Evolutionary conservation across 2,329 filamentous ascomycete genomes (phyloP), one percentile per base, ranked within the genome.

Genomic region (Colletotrichum lupini): DNA sequence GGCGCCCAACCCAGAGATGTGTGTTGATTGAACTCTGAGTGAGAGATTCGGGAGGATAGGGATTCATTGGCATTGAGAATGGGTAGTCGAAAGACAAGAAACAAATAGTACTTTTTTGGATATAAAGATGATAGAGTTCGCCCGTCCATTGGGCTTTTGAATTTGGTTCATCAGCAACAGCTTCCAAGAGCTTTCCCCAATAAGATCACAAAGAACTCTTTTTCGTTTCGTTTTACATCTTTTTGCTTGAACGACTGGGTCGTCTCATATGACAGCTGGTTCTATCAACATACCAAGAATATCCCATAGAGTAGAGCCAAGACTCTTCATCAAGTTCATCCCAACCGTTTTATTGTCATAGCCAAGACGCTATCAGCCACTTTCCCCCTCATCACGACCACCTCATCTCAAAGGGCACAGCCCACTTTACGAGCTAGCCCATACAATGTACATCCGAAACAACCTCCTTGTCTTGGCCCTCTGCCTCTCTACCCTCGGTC

Each of bases 191-290:
- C 49, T 32, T 35, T 22, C 1, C 14, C 7, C 22, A 67, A 57
- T 5, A 26, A 28, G 22, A 60, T 61, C 4, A 46, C 37, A n/a
- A 24, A 26, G 11, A 24, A 55, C 9, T 42, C 9, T 8, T 4
- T 3, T 8, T 30, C 26, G 22, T 8, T 28, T 35, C 28, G 12
- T 49, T 62, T 37, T n/a, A 4, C 24, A 30, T 49, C 19, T n/a
- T 37, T 26, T 35, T 49, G 19, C 22, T 3, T 16, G 22, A 46
- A 61, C 69, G 69, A 42, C 69, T 62, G 69, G 35, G 32, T 72
- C 69, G 69, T 68, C 22, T 68, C 52, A 59, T 37, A 28, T 72
- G 52, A 72, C 57, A 68, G 69, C 69, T 68, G 64, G 64, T 49
- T 68, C 64, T 59, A 58, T 62, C 64, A 52, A 42, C 16, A 22